Evolutionary conservation across 257 asterid species (phyloP), one percentile per base, ranked within the genome.

Genomic region (Petunia axillaris): DNA sequence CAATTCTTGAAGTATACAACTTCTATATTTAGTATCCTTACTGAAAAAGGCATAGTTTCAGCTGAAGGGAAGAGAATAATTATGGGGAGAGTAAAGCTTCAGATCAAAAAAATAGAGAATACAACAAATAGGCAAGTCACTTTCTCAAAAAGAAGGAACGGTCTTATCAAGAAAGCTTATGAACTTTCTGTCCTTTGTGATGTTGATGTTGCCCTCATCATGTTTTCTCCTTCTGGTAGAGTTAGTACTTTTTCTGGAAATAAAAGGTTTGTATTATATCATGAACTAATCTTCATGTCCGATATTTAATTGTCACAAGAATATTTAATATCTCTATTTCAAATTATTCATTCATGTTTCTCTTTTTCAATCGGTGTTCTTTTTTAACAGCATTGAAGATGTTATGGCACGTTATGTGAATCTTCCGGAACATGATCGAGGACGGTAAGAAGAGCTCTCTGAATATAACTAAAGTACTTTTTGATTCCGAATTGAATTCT

Each of bases 41-140:
- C 77, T 77, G 79, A 74, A 82, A 82, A 82, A 77, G 8, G 36
- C 66, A 41, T 53, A 7, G 25, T 25, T 25, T 25, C 25, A 25
- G 25, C 25, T 25, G 25, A 25, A 25, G 25, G 25, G 25, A 25
- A 25, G 25, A 35, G 57, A 60, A 38, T 80, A 67, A 25, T 58
- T 11, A 90, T 95, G 99, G 99, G 99, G 53, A 90, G 99, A 87
- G 99, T 95, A 84, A 95, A 95, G 82, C 91, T 95, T 6, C 92
- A 93, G 84, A 95, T 95, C 89, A 95, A 93, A 92, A 93, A 89
- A 82, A 95, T 95, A 1, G 99, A 95, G 82, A 95, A 93, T 52
- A 92, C 97, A 81, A 95, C 99, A 53, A 95, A 95, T 79, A 88
- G 99, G 91, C 99, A 95, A 82, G 98, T 95, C 83, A 95, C 99